These are phyloP conservation scores for Plasmodium cynomolgi DNA, from an alignment of 169 alveolate species.

Conservation along the genomic window DNA sequence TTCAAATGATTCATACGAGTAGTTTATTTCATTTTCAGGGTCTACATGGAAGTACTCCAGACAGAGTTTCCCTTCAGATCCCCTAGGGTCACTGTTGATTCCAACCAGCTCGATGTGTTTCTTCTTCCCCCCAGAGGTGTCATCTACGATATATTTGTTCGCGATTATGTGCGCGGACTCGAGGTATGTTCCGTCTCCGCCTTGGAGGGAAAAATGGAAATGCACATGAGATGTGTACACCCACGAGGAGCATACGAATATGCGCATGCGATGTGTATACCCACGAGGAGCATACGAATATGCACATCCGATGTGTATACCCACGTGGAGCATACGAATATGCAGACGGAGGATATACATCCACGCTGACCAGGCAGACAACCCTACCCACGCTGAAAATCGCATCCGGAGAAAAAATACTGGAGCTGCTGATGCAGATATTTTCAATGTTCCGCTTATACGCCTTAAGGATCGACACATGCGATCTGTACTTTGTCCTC, in stretches of 20 bases:
- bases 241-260: too few species aligned
- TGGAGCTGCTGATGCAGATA: slow-evolving; percentile 46
- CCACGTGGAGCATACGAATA: not conserved
- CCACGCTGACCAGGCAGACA: too few species aligned
- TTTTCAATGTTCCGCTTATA: slow-evolving; percentile 50
- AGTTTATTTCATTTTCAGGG: not conserved
- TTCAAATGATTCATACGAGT: slow-evolving; percentile 14
- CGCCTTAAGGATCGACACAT: slow-evolving; percentile 52
- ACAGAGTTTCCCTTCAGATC: slow-evolving; percentile 68
- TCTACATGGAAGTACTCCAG: slow-evolving; percentile 7
- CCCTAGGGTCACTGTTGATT: slow-evolving; percentile 56
- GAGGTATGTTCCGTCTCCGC: slow-evolving; percentile 68
- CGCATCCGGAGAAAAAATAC: slow-evolving; percentile 68
- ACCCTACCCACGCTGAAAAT: slow-evolving; percentile 64
- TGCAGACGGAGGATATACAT: too few species aligned
- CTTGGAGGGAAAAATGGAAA: not conserved
- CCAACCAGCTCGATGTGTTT: slow-evolving; percentile 47
- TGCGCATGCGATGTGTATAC: not conserved
- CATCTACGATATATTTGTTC: slow-evolving; percentile 31
- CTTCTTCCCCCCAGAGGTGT: slow-evolving; percentile 2
- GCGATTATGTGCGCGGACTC: slow-evolving; percentile 71
- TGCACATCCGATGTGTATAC: not conserved
- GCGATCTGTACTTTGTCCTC: slow-evolving; percentile 31
- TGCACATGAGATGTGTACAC: not conserved
- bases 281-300: not conserved